These are phyloP conservation scores for Pythium aquatile DNA, from an alignment of 352 stramenopile genomes.

Conservation along the genomic window DNA sequence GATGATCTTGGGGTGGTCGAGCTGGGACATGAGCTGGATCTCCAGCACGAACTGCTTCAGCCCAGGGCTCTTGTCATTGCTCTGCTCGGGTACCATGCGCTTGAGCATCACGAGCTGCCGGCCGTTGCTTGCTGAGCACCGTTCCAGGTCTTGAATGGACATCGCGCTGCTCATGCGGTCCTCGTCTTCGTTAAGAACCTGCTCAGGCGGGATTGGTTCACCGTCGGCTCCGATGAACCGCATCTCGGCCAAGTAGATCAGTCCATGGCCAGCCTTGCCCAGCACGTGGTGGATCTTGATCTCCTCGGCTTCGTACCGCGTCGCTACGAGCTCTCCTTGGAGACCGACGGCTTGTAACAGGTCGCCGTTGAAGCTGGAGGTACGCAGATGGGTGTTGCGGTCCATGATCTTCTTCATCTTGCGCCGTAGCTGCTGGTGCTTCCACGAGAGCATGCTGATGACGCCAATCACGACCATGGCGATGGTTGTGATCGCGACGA, in stretches of 20 bases:
- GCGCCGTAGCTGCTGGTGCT: constrained; percentile 27
- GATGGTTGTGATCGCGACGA: constrained; percentile 26
- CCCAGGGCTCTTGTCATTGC: constrained; percentile 34
- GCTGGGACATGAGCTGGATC: constrained; percentile 61
- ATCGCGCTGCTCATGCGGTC: neutral
- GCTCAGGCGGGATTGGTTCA: neutral
- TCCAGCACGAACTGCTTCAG: constrained; percentile 67
- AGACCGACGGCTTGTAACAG: constrained; percentile 22
- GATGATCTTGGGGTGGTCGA: constrained; percentile 81
- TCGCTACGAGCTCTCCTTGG: constrained; percentile 22
- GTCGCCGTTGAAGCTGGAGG: constrained; percentile 19
- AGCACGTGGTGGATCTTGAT: constrained; percentile 65
- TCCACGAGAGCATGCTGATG: constrained; percentile 29
- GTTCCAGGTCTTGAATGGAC: constrained; percentile 21
- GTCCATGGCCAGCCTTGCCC: constrained; percentile 56
- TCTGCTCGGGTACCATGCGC: constrained; percentile 59
- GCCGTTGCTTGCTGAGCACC: neutral
- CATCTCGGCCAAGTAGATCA: constrained; percentile 65
- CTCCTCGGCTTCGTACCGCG: constrained; percentile 38
- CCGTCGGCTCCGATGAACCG: neutral
- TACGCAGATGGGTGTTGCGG: constrained; percentile 9
- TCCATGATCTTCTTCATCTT: constrained; percentile 22
- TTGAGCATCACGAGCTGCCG: constrained; percentile 72
- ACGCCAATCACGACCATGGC: constrained; percentile 25
- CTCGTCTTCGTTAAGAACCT: neutral